These are phyloP conservation scores for Pseudonectria buxi DNA, from an alignment of 2,329 filamentous ascomycete genomes.

Conservation along the genomic window DNA sequence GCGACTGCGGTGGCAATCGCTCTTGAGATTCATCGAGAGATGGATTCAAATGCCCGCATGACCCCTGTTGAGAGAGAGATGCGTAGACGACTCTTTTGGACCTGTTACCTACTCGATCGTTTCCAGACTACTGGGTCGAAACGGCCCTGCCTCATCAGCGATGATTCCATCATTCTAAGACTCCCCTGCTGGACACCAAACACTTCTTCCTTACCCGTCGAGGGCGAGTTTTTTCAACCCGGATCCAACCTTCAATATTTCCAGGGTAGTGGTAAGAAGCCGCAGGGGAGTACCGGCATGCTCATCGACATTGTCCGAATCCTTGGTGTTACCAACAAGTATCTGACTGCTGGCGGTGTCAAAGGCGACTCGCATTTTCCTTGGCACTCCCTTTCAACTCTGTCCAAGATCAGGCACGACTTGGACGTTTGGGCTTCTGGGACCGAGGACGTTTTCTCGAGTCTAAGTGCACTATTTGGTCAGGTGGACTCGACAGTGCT, in stretches of 20 bases:
- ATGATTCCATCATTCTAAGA: conserved; percentile 68
- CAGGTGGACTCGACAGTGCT: conserved; percentile 72
- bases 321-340: conserved; percentile 74
- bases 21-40: conserved; percentile 72
- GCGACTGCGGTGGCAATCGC: conserved; percentile 79
- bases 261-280: conserved; percentile 60
- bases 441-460: conserved; percentile 72
- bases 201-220: conserved; percentile 53
- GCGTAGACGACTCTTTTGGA: conserved; percentile 78
- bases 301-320: conserved; percentile 80
- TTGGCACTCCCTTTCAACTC: conserved; percentile 78
- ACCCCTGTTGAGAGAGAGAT: conserved; percentile 67
- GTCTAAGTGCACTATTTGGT: conserved; percentile 66
- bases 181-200: conserved; percentile 68
- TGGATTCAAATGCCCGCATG: conserved; percentile 55
- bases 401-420: conserved; percentile 80
- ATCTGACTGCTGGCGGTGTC: conserved; percentile 76
- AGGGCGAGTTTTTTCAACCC: conserved; percentile 76
- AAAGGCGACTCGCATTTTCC: conserved; percentile 88
- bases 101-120: conserved; percentile 80
- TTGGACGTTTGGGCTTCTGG: conserved; percentile 80
- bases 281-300: conserved; percentile 70
- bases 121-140: conserved; percentile 77
- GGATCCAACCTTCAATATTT: conserved; percentile 71
- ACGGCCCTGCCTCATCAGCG: conserved; percentile 70